Evolutionary conservation across 2,329 filamentous ascomycete genomes (phyloP), one percentile per base, ranked within the genome.

Genomic region (Penicillium fuscoglaucum): DNA sequence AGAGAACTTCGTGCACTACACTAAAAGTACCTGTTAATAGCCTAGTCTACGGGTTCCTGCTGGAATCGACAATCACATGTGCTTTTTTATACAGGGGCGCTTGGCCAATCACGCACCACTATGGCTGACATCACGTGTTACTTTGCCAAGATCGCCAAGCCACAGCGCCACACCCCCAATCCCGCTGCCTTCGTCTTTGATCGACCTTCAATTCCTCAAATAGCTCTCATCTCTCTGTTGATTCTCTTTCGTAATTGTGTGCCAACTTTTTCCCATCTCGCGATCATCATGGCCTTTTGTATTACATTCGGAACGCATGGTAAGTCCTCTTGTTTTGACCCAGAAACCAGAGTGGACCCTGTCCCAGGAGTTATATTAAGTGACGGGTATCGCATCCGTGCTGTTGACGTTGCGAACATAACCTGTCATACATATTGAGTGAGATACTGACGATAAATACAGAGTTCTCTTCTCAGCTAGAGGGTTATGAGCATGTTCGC

Each of bases 401-500:
- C 53, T 49, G 28, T 58, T 37, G 49, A 58, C 41, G 43, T 48
- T 29, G 24, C 10, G 10, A 55, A 46, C 53, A 47, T 53, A 51
- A 44, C 55, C 52, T 55, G 49, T 28, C 58, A 3, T 40, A 40
- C n/a, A 40, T 52, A 59, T 49, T 41, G 35, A 40, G 37, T n/a
- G 15, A 50, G 31, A 56, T 26, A 54, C 58, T 65, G 57, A 70
- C 61, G 13, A 55, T 60, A 37, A 53, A 8, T 52, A 47, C 60
- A 79, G 78, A 80, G 58, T 79, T 80, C 62, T 75, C 76, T 2
- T 76, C 72, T 39, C 73, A 70, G 61, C 70, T 80, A 26, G 68
- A 78, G 61, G 78, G 77, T n/a, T 79, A 78, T 54, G 77, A 79
- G 63, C 69, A 77, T 55, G 73, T 78, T 35, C 75, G 76, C 47